These are phyloP conservation scores for Fusarium keratoplasticum DNA, from an alignment of 2,329 filamentous ascomycete species.

Conservation along the genomic window DNA sequence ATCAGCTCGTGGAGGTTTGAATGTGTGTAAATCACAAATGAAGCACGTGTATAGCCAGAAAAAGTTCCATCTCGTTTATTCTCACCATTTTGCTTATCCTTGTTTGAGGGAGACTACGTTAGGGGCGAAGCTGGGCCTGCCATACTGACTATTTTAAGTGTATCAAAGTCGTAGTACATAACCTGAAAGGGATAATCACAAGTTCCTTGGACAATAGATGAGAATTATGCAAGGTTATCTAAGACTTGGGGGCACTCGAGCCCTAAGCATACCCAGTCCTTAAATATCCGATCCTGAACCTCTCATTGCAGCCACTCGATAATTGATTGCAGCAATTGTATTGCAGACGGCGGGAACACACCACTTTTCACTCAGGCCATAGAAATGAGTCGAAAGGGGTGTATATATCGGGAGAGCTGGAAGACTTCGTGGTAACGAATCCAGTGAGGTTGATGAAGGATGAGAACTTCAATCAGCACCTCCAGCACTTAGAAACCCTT, in stretches of 20 bases:
- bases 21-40: background rate
- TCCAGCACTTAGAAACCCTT: background rate
- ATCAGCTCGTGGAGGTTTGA: constrained; percentile 67
- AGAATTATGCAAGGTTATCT: no score
- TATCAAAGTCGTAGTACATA: no score
- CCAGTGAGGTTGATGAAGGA: background rate
- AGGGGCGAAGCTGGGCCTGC: background rate
- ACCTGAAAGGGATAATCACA: no score
- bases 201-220: no score
- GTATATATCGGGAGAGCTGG: background rate
- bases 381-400: background rate
- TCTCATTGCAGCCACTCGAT: background rate
- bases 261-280: no score
- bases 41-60: background rate
- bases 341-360: background rate
- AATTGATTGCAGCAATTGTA: background rate
- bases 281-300: no score
- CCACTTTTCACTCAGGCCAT: no score
- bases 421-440: background rate
- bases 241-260: no score
- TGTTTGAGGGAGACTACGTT: background rate
- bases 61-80: background rate
- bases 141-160: background rate
- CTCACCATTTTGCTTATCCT: background rate
- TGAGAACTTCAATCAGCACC: background rate